A percentile compares a stretch with the other conserved stretches of the same genome.
Conservation (phyloP, 208 protist species). For the Wallacemonas rigidus region DNA sequence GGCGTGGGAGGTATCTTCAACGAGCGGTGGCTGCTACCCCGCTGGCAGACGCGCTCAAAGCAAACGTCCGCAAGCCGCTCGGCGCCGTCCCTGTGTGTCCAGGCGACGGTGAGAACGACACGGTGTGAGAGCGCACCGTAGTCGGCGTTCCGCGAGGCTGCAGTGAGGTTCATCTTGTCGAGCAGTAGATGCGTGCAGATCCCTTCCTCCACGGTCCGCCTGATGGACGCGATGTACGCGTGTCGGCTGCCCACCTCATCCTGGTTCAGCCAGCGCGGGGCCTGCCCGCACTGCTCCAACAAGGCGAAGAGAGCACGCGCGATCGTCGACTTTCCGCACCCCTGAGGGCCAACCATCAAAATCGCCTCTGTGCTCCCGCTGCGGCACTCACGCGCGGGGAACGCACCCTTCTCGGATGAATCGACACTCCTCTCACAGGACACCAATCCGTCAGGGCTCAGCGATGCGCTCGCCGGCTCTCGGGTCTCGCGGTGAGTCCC, state of each 20-base stretch:
- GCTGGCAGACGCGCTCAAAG: slow-evolving; percentile 54
- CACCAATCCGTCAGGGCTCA: too few species aligned
- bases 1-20: slow-evolving; percentile 23
- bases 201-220: slow-evolving; percentile 31
- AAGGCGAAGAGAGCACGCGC: slow-evolving; percentile 60
- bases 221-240: slow-evolving; percentile 59
- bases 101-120: slow-evolving; percentile 43
- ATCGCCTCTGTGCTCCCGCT: slow-evolving; percentile 36
- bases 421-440: not conserved
- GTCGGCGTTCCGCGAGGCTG: slow-evolving; percentile 43
- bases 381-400: not conserved
- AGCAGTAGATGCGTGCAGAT: slow-evolving; percentile 74
- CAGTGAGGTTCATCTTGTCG: slow-evolving; percentile 86
- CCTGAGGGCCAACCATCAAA: slow-evolving; percentile 76
- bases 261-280: slow-evolving; percentile 83
- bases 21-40: slow-evolving; percentile 62
- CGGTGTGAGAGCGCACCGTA: slow-evolving; percentile 41
- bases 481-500: too few species aligned
- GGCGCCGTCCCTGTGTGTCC: slow-evolving; percentile 45
- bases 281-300: slow-evolving; percentile 48
- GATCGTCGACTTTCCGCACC: slow-evolving; percentile 85
- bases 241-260: slow-evolving; percentile 64
- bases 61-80: slow-evolving; percentile 54
- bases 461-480: too few species aligned
- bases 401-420: not conserved